Conservation (phyloP, 2,329 filamentous ascomycete genomes). For the Daldinia sp. region DNA sequence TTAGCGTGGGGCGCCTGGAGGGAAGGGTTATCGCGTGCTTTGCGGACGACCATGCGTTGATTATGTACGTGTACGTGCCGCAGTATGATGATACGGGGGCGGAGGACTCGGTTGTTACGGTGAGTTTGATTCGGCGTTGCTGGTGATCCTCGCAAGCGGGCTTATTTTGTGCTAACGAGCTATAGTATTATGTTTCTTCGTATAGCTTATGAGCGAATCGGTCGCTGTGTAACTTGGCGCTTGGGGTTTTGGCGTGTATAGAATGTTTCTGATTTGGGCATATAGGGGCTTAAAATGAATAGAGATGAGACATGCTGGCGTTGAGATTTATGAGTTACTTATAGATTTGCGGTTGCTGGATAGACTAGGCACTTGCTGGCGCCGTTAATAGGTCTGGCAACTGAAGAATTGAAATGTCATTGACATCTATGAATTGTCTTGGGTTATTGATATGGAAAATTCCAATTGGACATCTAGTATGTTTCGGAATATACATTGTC, state of each 20-base stretch:
- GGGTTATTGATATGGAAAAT: too few species aligned
- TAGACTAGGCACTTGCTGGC: neutral
- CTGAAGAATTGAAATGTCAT: too few species aligned
- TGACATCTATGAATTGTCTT: too few species aligned
- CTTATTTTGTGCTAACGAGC: constrained; percentile 19
- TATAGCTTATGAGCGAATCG: constrained; percentile 43
- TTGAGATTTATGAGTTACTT: neutral
- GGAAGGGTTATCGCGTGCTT: constrained; percentile 94
- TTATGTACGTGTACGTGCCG: constrained; percentile 83
- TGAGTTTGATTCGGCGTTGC: constrained; percentile 53
- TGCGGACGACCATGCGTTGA: constrained; percentile 79
- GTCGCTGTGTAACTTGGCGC: neutral
- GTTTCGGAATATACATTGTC: too few species aligned
- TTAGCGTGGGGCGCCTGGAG: constrained; percentile 89
- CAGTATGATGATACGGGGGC: constrained; percentile 71
- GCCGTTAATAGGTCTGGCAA: too few species aligned
- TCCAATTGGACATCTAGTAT: too few species aligned
- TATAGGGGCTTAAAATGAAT: neutral
- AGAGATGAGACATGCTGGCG: neutral
- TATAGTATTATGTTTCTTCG: constrained; percentile 46
- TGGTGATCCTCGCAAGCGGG: neutral
- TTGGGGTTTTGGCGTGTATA: neutral
- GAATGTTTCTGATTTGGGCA: neutral
- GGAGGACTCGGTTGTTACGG: constrained; percentile 79
- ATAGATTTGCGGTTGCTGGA: neutral